Evolutionary conservation across 2,329 filamentous ascomycete species (phyloP), one percentile per base, ranked within the genome.

Genomic region (Verticillium tricorpus): DNA sequence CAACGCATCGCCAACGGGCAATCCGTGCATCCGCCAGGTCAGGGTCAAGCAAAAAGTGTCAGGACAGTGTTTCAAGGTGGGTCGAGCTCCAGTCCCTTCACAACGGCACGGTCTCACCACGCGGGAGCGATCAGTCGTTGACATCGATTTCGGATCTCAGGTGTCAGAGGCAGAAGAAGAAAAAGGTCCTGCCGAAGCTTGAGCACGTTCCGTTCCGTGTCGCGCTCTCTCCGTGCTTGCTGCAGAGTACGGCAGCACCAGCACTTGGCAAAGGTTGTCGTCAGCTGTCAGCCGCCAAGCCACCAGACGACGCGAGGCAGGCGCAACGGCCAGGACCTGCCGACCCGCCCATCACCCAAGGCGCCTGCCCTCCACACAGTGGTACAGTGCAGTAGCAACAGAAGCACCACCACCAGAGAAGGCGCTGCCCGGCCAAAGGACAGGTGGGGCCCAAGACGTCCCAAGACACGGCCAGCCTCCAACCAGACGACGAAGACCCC

Each of bases 51-150:
- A 59, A 54, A 64, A 52, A 60, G 64, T 64, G 64, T 65, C 62
- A 64, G 62, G 64, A 65, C 60, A 58, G 55, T 58, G 64, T 65
- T 65, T 65, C 64, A 65, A 35, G 28, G 55, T 35, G 19, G 40
- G n/a, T 50, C 40, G 40, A 50, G 37, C 37, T 40, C 40, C n/a
- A 22, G 40, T 50, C 40, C 37, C 17, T 40, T n/a, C 37, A 40
- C 14, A 17, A 5, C 37, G 37, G 15, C 37, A 17, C 14, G 14
- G 37, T 40, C 37, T 40, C 37, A 40, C 37, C 14, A 40, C 17
- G 37, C 17, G 14, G 28, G 37, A 15, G 37, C 15, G 37, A 40
- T 15, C 17, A n/a, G 17, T 19, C 37, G 15, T 40, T 15, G 3
- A 14, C 34, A 11, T 35, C 14, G 34, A 35, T 35, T 35, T 35